Conservation (phyloP, 31 red algal genomes). For the Bonnemaisonia californica region DNA sequence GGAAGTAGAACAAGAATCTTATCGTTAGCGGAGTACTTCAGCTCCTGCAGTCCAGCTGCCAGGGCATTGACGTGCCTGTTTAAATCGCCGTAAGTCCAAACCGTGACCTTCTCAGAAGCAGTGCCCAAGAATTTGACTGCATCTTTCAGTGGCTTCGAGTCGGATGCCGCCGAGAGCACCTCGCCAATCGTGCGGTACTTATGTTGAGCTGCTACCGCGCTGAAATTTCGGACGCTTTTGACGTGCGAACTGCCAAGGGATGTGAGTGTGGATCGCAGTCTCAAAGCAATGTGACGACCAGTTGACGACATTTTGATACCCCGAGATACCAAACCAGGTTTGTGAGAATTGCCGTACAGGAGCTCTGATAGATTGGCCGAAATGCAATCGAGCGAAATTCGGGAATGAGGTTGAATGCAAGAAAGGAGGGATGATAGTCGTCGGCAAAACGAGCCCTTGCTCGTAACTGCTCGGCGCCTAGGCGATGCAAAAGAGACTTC, state of each 20-base stretch:
- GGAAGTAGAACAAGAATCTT: slow-evolving; percentile 24
- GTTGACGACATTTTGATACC: not conserved
- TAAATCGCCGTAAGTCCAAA: slow-evolving; percentile 50
- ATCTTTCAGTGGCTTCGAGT: slow-evolving; percentile 49
- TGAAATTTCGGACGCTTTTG: not conserved
- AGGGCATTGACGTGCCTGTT: slow-evolving; percentile 35
- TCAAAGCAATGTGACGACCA: not conserved
- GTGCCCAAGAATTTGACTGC: slow-evolving; percentile 45
- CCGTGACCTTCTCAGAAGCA: not conserved
- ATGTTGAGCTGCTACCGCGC: not conserved
- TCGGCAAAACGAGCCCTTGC: no score
- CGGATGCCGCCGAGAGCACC: slow-evolving; percentile 17
- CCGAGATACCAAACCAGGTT: no score
- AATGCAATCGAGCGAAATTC: no score
- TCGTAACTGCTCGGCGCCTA: no score
- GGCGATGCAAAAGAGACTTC: no score
- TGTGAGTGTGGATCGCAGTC: not conserved
- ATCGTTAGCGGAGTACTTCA: slow-evolving; percentile 9
- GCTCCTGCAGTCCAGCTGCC: slow-evolving; percentile 17
- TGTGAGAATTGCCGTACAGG: no score
- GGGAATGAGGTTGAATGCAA: not conserved
- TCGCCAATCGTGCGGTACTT: slow-evolving; percentile 13
- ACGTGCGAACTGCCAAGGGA: not conserved
- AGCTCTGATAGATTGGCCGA: no score
- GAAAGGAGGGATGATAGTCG: not conserved